These are phyloP conservation scores for Trichoderma harzianum DNA, from an alignment of 2,329 filamentous ascomycete species.

Conservation along the genomic window DNA sequence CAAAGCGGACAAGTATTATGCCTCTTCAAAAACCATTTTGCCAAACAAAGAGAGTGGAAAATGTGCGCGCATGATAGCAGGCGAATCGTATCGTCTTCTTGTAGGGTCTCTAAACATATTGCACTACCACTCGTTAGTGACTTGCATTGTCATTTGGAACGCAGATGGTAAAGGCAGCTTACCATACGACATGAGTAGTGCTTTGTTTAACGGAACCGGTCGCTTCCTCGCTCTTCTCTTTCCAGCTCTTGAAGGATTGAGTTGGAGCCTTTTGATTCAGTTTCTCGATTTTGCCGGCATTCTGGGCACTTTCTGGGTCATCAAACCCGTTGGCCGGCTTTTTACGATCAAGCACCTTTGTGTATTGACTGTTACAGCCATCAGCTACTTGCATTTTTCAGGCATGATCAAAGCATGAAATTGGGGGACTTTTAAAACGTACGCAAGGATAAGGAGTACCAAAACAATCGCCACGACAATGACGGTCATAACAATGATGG, in stretches of 20 bases:
- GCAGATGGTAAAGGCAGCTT: background rate
- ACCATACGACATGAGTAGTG: background rate
- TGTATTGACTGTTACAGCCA: background rate
- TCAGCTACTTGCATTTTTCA: background rate
- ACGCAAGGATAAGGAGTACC: background rate
- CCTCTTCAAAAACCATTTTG: slow-evolving; percentile 20
- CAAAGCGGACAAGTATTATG: slow-evolving; percentile 24
- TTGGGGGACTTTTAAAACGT: background rate
- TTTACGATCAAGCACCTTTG: background rate
- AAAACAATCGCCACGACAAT: background rate
- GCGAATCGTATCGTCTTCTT: slow-evolving; percentile 20
- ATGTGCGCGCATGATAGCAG: slow-evolving; percentile 21
- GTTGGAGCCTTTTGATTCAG: background rate
- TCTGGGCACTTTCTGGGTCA: background rate
- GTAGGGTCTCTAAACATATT: slow-evolving; percentile 22
- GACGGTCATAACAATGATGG: background rate
- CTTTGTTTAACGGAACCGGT: background rate
- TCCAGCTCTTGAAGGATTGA: slow-evolving; percentile 10
- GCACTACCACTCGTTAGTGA: slow-evolving; percentile 11
- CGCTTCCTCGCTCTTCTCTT: background rate
- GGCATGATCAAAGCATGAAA: too few relatives aligned
- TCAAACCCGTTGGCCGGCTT: background rate
- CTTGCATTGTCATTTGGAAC: background rate
- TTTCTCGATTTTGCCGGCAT: background rate
- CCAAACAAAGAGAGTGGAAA: slow-evolving; percentile 23